Evolutionary conservation across 805 yeast species (phyloP), one percentile per base, ranked within the genome.

Genomic region (Middelhovenomyces tepae): DNA sequence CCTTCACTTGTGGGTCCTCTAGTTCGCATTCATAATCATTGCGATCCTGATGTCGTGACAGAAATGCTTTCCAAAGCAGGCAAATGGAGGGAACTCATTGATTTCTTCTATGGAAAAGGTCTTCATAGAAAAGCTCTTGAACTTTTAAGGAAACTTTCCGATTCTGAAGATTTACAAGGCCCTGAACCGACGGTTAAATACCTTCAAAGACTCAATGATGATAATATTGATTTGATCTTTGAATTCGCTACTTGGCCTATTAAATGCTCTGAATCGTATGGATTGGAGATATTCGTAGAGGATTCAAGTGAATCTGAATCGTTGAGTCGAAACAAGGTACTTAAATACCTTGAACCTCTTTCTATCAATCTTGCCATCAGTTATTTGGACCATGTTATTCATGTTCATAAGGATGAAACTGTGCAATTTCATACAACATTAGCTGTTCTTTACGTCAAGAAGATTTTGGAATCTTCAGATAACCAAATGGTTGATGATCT

Each of bases 1-100:
- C 81, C 83, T 0, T 69, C 78, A 40, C 64, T 89, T 51, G 69
- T 89, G 9, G 94, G 89, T 0, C 91, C 97, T 0, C 69, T 89
- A 14, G 64, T 89, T 4, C 64, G 97, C 31, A 67, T 85, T 2
- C 70, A 73, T 17, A 91, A 87, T 53, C 62, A 65, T 44, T 85
- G 96, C 59, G 77, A 78, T 45, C 67, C 78, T 4, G 60, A 63
- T 1, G 64, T 72, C 2, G 94, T 84, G 1, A 71, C 72, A 31
- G 53, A 57, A 7, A 66, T 71, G 32, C 65, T 85, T 18, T 53
- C 65, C 7, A 35, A 39, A 5, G 59, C 66, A 5, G 58, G 63
- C 2, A 67, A 72, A 48, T 71, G 71, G 45, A 69, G 69, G 20
- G 95, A 85, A 46, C 61, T 87, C 26, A 67, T 84, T 6, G 94